phyloP scores from a whole-genome alignment of 352 stramenopile genomes.

The Labyrinthula sp. region DNA sequence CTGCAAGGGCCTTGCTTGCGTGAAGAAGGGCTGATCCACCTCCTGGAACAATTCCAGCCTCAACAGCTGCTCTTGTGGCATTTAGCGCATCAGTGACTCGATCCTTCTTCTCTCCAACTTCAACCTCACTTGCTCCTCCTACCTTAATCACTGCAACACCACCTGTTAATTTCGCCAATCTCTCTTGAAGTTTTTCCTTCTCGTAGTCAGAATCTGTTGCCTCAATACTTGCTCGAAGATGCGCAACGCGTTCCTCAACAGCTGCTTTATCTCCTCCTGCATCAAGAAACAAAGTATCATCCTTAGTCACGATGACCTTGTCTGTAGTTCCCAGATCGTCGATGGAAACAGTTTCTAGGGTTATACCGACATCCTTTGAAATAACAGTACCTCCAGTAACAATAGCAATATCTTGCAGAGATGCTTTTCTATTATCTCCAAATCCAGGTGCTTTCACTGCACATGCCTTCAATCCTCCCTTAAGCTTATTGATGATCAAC shows the following conservation, averaged over 20 bases:
- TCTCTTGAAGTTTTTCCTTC: constrained; percentile 98
- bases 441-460: constrained; percentile 98
- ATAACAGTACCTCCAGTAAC: constrained; percentile 89
- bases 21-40: constrained; percentile 90
- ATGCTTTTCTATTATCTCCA: constrained; percentile 97
- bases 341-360: constrained; percentile 79
- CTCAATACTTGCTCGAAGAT: constrained; percentile 81
- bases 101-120: constrained; percentile 99
- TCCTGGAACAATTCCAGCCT: constrained; percentile 94
- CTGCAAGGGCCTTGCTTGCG: constrained; percentile 58
- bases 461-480: constrained; percentile 94
- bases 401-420: constrained; percentile 95
- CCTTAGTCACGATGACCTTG: constrained; percentile 91
- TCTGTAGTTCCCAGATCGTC: constrained; percentile 81
- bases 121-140: constrained; percentile 87
- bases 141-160: constrained; percentile 99
- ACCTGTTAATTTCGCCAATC: constrained; percentile 92
- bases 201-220: constrained; percentile 94
- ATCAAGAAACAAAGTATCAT: constrained; percentile 95
- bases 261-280: constrained; percentile 65
- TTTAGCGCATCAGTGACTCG: constrained; percentile 98
- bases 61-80: constrained; percentile 88
- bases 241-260: constrained; percentile 82
- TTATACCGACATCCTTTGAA: constrained; percentile 92
- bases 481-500: constrained; percentile 98